Evolutionary conservation across 371 early-diverging fungal species (phyloP).

Genomic region (Mortierella sp.): DNA sequence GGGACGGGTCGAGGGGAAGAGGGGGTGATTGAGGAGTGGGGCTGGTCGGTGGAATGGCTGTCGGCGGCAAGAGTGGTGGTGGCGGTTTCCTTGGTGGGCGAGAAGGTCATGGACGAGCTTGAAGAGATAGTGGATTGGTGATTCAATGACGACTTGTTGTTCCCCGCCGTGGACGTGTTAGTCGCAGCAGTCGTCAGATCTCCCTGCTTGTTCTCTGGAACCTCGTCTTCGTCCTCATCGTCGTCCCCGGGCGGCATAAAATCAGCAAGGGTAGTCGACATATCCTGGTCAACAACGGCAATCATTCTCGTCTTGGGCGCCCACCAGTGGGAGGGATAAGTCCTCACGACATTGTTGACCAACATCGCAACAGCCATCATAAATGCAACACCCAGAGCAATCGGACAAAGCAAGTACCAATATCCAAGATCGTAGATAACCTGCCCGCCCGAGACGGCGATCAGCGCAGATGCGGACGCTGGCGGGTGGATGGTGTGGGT

Average conservation of each 20-base stretch:
- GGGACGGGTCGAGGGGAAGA: neutral
- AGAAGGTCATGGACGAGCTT: constrained; percentile 1
- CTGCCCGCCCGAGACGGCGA: constrained; percentile 66
- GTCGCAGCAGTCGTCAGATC: neutral
- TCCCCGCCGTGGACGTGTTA: neutral
- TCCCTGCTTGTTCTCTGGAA: neutral
- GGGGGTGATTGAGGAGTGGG: neutral
- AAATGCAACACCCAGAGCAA: constrained; percentile 64
- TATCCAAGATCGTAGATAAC: constrained; percentile 66
- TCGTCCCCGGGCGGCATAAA: constrained; percentile 23
- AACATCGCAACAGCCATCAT: constrained; percentile 73
- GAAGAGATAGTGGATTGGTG: neutral
- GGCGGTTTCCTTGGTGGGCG: neutral
- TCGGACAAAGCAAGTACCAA: constrained; percentile 72
- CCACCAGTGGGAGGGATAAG: constrained; percentile 82
- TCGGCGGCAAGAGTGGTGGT: neutral
- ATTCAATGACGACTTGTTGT: neutral
- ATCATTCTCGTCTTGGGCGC: constrained; percentile 35
- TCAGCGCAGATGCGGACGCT: constrained; percentile 78
- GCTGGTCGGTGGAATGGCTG: neutral
- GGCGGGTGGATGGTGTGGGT: constrained; percentile 84
- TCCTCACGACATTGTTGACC: constrained; percentile 76
- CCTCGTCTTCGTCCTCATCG: constrained; percentile 6
- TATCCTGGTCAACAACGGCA: constrained; percentile 40
- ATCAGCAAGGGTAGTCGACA: constrained; percentile 43